phyloP scores from a whole-genome alignment of 352 stramenopile species.

The Pythium graminicola region DNA sequence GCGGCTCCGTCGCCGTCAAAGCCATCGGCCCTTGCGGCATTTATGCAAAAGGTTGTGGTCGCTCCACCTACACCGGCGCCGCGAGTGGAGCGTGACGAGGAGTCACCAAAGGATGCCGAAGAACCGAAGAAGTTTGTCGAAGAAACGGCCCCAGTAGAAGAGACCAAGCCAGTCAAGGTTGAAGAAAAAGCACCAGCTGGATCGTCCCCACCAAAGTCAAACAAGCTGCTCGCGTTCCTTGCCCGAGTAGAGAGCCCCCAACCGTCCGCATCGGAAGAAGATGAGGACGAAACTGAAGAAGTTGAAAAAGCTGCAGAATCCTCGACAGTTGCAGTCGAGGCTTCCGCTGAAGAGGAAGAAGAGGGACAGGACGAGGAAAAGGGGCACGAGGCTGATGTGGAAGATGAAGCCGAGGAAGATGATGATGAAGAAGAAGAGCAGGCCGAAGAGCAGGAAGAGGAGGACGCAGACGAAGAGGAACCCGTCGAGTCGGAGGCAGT shows the following conservation, averaged over 20 bases:
- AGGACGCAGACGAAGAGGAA: not conserved
- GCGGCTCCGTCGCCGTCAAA: not conserved
- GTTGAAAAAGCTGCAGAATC: not conserved
- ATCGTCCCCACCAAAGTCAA: conserved; percentile 2
- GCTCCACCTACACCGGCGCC: not conserved
- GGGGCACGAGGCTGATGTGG: not conserved
- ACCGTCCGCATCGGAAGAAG: not conserved
- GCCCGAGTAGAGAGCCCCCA: conserved; percentile 4
- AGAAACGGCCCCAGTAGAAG: conserved; percentile 22
- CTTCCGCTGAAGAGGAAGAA: not conserved
- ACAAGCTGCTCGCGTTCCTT: conserved; percentile 16
- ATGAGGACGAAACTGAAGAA: conserved; percentile 10
- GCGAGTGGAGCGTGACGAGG: not conserved
- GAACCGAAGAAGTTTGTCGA: conserved; percentile 5
- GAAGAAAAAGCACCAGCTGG: conserved; percentile 1
- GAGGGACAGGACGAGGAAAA: conserved; percentile 11
- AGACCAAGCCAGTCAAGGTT: not conserved
- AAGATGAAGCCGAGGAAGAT: conserved; percentile 2
- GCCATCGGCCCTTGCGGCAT: not conserved
- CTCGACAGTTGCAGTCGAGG: too few relatives aligned
- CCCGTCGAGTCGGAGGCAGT: not conserved
- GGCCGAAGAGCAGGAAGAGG: not conserved
- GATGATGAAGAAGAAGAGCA: not conserved
- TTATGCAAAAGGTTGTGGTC: conserved; percentile 1
- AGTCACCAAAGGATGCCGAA: not conserved